phyloP scores from a whole-genome alignment of 176 grass and related monocot species.

The Cenchrus americanus region DNA sequence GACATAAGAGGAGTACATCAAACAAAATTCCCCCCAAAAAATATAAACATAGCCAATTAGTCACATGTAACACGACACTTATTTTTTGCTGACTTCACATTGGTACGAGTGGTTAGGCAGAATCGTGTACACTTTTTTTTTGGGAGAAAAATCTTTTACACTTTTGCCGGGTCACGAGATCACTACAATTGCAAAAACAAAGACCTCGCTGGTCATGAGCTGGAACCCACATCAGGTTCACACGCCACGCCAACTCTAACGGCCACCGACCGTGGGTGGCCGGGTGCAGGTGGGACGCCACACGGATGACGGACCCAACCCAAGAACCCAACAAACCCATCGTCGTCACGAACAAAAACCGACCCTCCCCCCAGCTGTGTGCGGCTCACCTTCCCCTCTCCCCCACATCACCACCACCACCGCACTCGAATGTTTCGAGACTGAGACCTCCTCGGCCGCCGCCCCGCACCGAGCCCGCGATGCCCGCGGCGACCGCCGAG shows the following conservation, averaged over 20 bases:
- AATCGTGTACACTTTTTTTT: constrained; percentile 2
- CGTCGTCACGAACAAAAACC: constrained; percentile 12
- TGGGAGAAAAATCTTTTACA: not conserved
- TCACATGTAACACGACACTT: constrained; percentile 30
- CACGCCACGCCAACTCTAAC: constrained; percentile 23
- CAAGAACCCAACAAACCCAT: constrained; percentile 1
- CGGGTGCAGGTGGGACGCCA: not conserved
- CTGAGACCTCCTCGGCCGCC: constrained; percentile 13
- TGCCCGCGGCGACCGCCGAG: constrained; percentile 44
- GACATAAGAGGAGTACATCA: too few relatives aligned
- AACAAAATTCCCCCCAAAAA: too few relatives aligned
- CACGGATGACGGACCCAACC: not conserved
- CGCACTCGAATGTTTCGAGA: constrained; percentile 16
- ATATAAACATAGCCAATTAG: not conserved
- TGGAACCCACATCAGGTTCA: constrained; percentile 1
- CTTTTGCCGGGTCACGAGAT: not conserved
- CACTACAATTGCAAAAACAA: not conserved
- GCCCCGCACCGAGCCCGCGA: constrained; percentile 35
- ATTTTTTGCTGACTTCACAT: not conserved
- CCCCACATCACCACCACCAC: not conserved
- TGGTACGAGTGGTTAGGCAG: not conserved
- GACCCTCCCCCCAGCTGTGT: constrained; percentile 32
- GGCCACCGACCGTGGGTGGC: constrained; percentile 27
- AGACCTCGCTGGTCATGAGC: not conserved
- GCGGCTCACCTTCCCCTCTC: constrained; percentile 42